Evolutionary conservation across 2,329 filamentous ascomycete species (phyloP).

Genomic region (Alternaria sp.): DNA sequence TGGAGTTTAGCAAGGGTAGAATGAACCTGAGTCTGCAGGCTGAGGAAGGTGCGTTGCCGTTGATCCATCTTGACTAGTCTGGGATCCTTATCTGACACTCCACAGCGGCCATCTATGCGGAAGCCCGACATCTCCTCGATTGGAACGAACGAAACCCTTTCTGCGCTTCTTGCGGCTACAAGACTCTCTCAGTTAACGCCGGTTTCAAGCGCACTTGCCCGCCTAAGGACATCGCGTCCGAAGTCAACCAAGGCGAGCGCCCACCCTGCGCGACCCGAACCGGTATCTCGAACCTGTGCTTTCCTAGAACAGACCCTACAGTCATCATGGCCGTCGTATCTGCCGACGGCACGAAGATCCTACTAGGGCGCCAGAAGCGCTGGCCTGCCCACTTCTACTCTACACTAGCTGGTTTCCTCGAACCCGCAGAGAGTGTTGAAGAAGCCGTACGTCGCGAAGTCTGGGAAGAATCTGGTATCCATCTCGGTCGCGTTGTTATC

Average conservation of each 20-base stretch:
- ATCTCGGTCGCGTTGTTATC: conserved; percentile 58
- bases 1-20: conserved; percentile 71
- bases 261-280: conserved; percentile 79
- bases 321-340: conserved; percentile 95
- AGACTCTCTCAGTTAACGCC: conserved; percentile 78
- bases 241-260: conserved; percentile 57
- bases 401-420: conserved; percentile 70
- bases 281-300: conserved; percentile 87
- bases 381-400: conserved; percentile 88
- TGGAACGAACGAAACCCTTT: conserved; percentile 95
- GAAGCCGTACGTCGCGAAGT: conserved; percentile 60
- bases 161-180: conserved; percentile 86
- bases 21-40: conserved; percentile 67
- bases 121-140: conserved; percentile 85
- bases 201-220: conserved; percentile 84
- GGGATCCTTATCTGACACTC: background rate
- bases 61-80: background rate
- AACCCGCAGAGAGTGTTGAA: conserved; percentile 59
- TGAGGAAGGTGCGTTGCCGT: conserved; percentile 61
- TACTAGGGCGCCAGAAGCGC: conserved; percentile 84
- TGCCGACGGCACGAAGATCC: conserved; percentile 74
- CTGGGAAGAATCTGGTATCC: conserved; percentile 58
- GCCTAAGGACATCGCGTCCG: conserved; percentile 67
- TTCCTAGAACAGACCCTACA: conserved; percentile 91
- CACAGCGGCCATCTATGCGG: conserved; percentile 85